Conservation (phyloP, 2,329 filamentous ascomycete species). For the Chalara sp. region DNA sequence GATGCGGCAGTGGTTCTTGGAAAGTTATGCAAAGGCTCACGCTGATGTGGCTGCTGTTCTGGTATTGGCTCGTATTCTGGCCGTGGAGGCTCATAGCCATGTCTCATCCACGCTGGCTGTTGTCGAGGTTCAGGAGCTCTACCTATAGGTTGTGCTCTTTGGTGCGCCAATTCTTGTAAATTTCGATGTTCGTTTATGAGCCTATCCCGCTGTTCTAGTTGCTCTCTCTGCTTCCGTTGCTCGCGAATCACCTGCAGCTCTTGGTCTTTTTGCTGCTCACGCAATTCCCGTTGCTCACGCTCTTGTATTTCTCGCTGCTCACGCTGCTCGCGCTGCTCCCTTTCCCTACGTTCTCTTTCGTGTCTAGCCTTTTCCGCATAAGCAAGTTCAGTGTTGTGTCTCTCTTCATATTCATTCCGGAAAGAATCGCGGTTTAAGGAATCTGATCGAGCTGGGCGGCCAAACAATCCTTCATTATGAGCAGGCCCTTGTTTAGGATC, state of each 20-base stretch:
- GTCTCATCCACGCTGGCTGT: conserved; percentile 22
- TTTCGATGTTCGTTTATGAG: conserved; percentile 20
- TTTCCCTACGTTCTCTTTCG: conserved; percentile 11
- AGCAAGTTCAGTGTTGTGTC: conserved; percentile 36
- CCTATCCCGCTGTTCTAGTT: conserved; percentile 8
- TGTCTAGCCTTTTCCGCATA: conserved; percentile 43
- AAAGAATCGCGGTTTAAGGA: conserved; percentile 28
- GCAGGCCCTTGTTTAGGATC: conserved; percentile 2
- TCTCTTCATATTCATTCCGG: conserved; percentile 20
- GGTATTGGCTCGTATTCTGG: conserved; percentile 9
- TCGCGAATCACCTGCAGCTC: conserved; percentile 4
- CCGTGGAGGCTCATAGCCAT: conserved; percentile 16
- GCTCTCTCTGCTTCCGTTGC: conserved; percentile 2
- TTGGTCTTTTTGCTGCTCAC: conserved; percentile 32
- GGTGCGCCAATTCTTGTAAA: conserved; percentile 15
- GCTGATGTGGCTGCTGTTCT: conserved; percentile 10
- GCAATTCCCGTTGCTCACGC: conserved; percentile 17
- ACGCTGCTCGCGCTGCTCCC: conserved; percentile 6
- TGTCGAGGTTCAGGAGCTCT: conserved; percentile 21
- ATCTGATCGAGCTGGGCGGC: conserved; percentile 9
- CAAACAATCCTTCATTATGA: conserved; percentile 3
- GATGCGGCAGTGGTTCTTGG: conserved; percentile 15
- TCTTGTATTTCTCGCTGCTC: conserved; percentile 15
- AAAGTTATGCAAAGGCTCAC: conserved; percentile 14
- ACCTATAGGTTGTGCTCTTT: conserved; percentile 18